Percentiles rank a stretch among this genome's conserved stretches.
Conservation (phyloP, 306 rosid species). For the Mimosa pudica region DNA sequence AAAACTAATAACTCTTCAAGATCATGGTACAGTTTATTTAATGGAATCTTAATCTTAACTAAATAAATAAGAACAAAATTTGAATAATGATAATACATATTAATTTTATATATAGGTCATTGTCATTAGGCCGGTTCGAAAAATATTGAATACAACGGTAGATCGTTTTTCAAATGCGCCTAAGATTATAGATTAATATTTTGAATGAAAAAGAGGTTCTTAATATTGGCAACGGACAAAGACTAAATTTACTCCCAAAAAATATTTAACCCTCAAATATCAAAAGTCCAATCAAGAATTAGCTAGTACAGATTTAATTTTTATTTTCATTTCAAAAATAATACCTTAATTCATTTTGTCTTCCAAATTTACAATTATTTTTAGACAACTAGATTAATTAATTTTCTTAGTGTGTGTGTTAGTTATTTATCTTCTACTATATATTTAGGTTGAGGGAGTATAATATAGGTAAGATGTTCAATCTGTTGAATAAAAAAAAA, state of each 20-base stretch:
- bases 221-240: background rate
- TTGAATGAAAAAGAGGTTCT: background rate
- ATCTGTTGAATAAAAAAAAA: background rate
- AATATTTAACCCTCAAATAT: too few relatives aligned
- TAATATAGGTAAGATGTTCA: background rate
- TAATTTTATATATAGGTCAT: background rate
- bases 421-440: too few relatives aligned
- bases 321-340: background rate
- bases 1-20: background rate
- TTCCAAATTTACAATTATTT: too few relatives aligned
- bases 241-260: background rate
- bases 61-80: background rate
- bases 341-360: too few relatives aligned
- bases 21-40: background rate
- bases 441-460: background rate
- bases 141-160: background rate
- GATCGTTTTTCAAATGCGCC: background rate
- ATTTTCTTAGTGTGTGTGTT: too few relatives aligned
- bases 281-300: too few relatives aligned
- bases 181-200: background rate
- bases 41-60: background rate
- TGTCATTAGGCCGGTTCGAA: background rate
- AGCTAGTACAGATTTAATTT: background rate
- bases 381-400: too few relatives aligned
- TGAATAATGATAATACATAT: background rate